Percentiles rank a stretch among this genome's conserved stretches.
phyloP scores from a whole-genome alignment of 352 stramenopile species.

The Phytophthora pluvialis region DNA sequence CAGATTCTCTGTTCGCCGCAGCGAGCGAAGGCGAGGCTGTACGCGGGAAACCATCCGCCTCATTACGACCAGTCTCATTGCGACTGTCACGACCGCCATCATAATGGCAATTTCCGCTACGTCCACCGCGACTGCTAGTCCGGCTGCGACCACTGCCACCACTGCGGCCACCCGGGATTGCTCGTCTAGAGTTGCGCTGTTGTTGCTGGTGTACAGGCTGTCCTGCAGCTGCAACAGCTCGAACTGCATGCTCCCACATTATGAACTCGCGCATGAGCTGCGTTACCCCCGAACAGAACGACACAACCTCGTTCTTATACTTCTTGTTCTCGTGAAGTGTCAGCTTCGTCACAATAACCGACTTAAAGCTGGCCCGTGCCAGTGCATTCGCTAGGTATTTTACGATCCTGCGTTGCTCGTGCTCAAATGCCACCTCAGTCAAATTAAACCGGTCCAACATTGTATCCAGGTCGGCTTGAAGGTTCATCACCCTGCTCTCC shows the following conservation, averaged over 20 bases:
- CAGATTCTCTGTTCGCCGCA: neutral
- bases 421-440: neutral
- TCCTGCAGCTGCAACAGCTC: neutral
- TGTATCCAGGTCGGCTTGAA: neutral
- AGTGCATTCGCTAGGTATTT: neutral
- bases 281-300: conserved; percentile 3
- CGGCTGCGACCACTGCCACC: too few species aligned
- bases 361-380: neutral
- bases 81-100: too few species aligned
- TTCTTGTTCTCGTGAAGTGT: neutral
- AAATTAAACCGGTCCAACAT: conserved; percentile 1
- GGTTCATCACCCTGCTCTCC: neutral
- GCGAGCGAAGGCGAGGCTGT: neutral
- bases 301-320: conserved; percentile 1
- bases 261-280: conserved; percentile 3
- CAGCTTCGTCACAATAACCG: neutral
- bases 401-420: conserved; percentile 4
- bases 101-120: too few species aligned
- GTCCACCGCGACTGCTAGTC: too few species aligned
- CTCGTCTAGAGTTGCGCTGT: neutral
- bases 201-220: neutral
- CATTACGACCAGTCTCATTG: neutral
- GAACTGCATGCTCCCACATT: neutral
- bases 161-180: neutral
- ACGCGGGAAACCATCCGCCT: neutral